Evolutionary conservation across 192 early-diverging fungal species (phyloP).

Genomic region (Geosiphon pyriformis): DNA sequence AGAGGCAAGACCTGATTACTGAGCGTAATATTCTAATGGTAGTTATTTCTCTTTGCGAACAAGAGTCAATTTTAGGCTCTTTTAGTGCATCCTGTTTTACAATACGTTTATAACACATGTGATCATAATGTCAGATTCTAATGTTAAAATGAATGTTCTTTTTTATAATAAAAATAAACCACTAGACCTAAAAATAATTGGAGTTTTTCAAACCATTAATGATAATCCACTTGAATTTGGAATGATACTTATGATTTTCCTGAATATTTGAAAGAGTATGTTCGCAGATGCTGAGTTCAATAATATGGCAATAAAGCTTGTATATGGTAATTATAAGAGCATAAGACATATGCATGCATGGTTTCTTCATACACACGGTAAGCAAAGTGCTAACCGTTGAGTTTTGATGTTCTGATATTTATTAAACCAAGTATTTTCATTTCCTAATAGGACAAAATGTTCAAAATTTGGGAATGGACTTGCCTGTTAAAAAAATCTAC

Average conservation of each 20-base stretch:
- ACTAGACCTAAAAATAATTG: conserved; percentile 1
- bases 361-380: conserved; percentile 17
- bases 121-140: too few relatives aligned
- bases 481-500: background rate
- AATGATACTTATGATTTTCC: conserved; percentile 6
- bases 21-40: too few relatives aligned
- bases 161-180: too few relatives aligned
- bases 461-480: conserved; percentile 15
- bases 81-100: too few relatives aligned
- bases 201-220: background rate
- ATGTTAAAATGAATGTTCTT: too few relatives aligned
- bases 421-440: conserved; percentile 2
- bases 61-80: too few relatives aligned
- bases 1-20: too few relatives aligned
- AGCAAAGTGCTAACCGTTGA: background rate
- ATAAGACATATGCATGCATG: background rate
- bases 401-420: background rate
- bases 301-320: background rate
- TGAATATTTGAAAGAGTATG: conserved; percentile 10
- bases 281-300: conserved; percentile 5
- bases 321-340: conserved; percentile 2
- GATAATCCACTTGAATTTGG: background rate
- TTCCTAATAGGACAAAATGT: conserved; percentile 11
- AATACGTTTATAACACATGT: too few relatives aligned
- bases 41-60: too few relatives aligned